Conservation (phyloP, 495 filamentous ascomycete species). For the Aspergillus mulundensis region DNA sequence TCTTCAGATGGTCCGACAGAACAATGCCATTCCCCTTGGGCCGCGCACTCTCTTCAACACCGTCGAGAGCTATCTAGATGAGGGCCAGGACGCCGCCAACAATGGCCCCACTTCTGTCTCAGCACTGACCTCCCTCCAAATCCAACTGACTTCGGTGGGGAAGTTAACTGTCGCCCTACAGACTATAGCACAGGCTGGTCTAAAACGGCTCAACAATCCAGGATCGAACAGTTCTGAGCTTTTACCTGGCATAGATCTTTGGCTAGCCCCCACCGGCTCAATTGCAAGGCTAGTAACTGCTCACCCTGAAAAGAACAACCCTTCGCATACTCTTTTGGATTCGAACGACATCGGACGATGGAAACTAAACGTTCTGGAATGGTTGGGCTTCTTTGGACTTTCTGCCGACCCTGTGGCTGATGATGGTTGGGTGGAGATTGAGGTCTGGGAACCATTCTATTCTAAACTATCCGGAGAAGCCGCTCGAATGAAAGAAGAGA, state of each 20-base stretch:
- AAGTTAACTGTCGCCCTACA: constrained; percentile 38
- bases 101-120: constrained; percentile 27
- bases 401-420: constrained; percentile 32
- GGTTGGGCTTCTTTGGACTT: constrained; percentile 40
- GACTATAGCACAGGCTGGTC: constrained; percentile 36
- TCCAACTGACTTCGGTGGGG: constrained; percentile 36
- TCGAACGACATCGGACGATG: constrained; percentile 25
- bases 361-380: constrained; percentile 38
- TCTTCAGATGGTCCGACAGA: constrained; percentile 35
- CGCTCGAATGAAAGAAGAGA: constrained; percentile 31
- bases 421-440: constrained; percentile 42
- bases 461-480: constrained; percentile 38
- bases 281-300: constrained; percentile 40
- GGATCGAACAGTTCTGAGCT: constrained; percentile 19
- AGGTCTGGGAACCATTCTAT: constrained; percentile 47
- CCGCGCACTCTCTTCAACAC: constrained; percentile 43
- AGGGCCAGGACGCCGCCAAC: constrained; percentile 26
- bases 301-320: constrained; percentile 19
- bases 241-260: constrained; percentile 38
- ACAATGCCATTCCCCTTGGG: constrained; percentile 41
- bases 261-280: constrained; percentile 48
- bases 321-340: constrained; percentile 17
- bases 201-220: constrained; percentile 31
- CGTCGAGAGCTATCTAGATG: constrained; percentile 30
- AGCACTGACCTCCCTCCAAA: constrained; percentile 36